phyloP scores from a whole-genome alignment of 805 yeast species.

The Nakazawaea wyomingensis region DNA sequence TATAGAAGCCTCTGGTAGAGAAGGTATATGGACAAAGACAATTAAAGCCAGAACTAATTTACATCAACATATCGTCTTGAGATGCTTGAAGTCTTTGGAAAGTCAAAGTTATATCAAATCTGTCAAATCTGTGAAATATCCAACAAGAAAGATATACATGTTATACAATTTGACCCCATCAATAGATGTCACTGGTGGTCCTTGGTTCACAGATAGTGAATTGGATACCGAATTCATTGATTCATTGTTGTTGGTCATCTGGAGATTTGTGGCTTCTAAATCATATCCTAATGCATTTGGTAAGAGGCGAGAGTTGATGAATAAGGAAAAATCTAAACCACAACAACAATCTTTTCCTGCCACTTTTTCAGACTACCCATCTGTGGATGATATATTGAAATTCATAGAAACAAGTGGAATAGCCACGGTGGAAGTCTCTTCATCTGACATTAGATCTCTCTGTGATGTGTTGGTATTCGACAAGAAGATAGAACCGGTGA shows the following conservation, averaged over 20 bases:
- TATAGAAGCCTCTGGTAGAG: conserved; percentile 89
- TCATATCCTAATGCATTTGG: conserved; percentile 73
- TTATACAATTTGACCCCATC: conserved; percentile 89
- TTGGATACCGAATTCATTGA: conserved; percentile 91
- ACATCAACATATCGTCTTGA: conserved; percentile 84
- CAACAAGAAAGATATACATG: conserved; percentile 96
- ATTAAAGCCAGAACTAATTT: conserved; percentile 82
- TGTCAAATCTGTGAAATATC: conserved; percentile 83
- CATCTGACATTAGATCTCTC: conserved; percentile 69
- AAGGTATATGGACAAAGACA: conserved; percentile 95
- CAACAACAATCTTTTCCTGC: conserved; percentile 50
- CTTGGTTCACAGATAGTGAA: conserved; percentile 97
- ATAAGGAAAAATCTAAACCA: conserved; percentile 20
- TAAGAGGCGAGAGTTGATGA: conserved; percentile 24
- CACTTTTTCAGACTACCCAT: conserved; percentile 58
- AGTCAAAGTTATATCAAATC: conserved; percentile 78
- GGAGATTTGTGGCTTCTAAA: conserved; percentile 77
- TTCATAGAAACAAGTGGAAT: conserved; percentile 71
- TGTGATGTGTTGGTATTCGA: conserved; percentile 88
- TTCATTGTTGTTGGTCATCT: conserved; percentile 72
- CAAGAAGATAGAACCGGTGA: conserved; percentile 69
- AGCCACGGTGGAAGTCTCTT: conserved; percentile 73
- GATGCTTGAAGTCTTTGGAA: conserved; percentile 79
- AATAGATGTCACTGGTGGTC: conserved; percentile 96
- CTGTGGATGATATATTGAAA: conserved; percentile 66